Conservation (phyloP, 129 eudicot genomes). For the Flaveria brownii region DNA sequence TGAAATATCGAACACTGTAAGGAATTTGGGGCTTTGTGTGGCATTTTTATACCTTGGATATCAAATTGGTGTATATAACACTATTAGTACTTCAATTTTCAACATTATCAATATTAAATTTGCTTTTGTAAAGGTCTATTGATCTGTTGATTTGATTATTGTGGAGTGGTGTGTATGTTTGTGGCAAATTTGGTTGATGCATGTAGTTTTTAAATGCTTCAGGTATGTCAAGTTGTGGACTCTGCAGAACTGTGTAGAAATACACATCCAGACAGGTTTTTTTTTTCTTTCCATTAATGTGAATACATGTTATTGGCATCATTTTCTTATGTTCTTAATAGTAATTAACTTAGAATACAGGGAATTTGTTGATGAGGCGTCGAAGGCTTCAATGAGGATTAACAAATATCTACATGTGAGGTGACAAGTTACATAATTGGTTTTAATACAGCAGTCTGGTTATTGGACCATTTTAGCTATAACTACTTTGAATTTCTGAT, state of each 20-base stretch:
- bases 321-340: neutral
- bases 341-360: constrained; percentile 41
- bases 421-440: constrained; percentile 52
- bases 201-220: constrained; percentile 12
- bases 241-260: constrained; percentile 87
- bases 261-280: constrained; percentile 93
- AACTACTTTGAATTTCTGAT: neutral
- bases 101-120: neutral
- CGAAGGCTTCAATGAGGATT: constrained; percentile 74
- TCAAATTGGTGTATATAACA: neutral
- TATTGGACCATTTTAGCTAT: neutral
- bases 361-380: constrained; percentile 81
- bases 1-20: constrained; percentile 83
- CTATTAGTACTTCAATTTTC: neutral
- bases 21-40: constrained; percentile 17
- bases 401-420: constrained; percentile 96
- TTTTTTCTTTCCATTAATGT: neutral
- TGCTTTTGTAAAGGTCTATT: neutral
- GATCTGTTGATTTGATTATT: neutral
- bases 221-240: constrained; percentile 94
- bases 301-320: neutral
- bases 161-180: neutral
- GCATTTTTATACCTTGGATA: neutral
- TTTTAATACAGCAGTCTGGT: constrained; percentile 18
- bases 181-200: no score